A percentile compares a stretch with the other conserved stretches of the same genome.
These are phyloP conservation scores for Lophiostoma macrostomum DNA, from an alignment of 495 filamentous ascomycete genomes.

Conservation along the genomic window DNA sequence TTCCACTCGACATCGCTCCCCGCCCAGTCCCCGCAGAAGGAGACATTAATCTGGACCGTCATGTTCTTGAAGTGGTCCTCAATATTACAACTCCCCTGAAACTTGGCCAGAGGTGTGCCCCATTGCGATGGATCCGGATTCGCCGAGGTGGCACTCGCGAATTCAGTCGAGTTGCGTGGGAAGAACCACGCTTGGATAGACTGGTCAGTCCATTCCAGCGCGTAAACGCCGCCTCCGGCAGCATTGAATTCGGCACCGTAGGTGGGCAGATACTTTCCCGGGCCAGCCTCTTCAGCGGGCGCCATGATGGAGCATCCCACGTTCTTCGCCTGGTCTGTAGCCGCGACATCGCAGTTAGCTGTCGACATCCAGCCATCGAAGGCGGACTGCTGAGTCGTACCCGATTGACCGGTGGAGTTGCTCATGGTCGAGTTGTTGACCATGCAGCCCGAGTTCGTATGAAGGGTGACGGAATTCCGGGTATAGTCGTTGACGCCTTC, in stretches of 20 bases:
- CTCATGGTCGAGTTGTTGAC: conserved; percentile 21
- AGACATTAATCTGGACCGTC: conserved; percentile 66
- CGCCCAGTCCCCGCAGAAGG: conserved; percentile 67
- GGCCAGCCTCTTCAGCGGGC: not conserved
- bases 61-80: conserved; percentile 58
- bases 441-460: conserved; percentile 34
- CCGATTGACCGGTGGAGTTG: no score
- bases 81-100: conserved; percentile 60
- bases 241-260: conserved; percentile 49
- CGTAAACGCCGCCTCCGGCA: conserved; percentile 35
- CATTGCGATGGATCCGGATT: conserved; percentile 20
- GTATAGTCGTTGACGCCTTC: conserved; percentile 36
- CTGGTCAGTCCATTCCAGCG: conserved; percentile 28
- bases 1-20: conserved; percentile 20
- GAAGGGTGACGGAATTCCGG: conserved; percentile 37
- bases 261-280: conserved; percentile 22
- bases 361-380: conserved; percentile 26
- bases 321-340: conserved; percentile 27
- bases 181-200: conserved; percentile 32
- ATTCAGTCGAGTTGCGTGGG: conserved; percentile 9
- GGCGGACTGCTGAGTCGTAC: not conserved
- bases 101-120: conserved; percentile 38
- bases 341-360: conserved; percentile 33
- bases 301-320: conserved; percentile 32
- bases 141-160: not conserved